These are phyloP conservation scores for Ustilago bromivora DNA, from an alignment of 1,284 basidiomycete genomes.

Conservation along the genomic window DNA sequence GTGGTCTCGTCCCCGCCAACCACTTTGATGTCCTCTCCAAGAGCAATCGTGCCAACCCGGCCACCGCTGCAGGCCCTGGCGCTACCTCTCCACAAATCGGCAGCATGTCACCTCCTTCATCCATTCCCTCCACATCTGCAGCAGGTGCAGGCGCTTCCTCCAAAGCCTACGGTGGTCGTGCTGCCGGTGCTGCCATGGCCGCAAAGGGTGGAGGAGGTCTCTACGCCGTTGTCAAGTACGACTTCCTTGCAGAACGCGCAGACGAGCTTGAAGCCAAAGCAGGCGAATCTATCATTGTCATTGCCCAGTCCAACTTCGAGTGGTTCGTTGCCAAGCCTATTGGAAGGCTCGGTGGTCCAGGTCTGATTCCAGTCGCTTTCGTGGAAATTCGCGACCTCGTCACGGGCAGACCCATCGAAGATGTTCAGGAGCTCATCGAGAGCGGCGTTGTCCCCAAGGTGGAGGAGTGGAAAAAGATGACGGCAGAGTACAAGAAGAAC, in stretches of 20 bases:
- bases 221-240: slow-evolving; percentile 94
- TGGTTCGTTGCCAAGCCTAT: slow-evolving; percentile 86
- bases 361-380: slow-evolving; percentile 94
- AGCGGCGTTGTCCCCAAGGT: slow-evolving; percentile 88
- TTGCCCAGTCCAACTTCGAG: slow-evolving; percentile 66
- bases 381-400: slow-evolving; percentile 93
- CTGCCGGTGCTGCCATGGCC: slow-evolving; percentile 51
- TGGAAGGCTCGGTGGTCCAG: slow-evolving; percentile 90
- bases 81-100: slow-evolving; percentile 41
- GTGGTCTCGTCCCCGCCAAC: slow-evolving; percentile 92
- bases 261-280: slow-evolving; percentile 96
- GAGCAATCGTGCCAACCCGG: slow-evolving; percentile 43
- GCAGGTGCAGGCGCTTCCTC: slow-evolving; percentile 16
- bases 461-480: slow-evolving; percentile 97
- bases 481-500: slow-evolving; percentile 94
- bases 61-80: slow-evolving; percentile 33
- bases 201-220: slow-evolving; percentile 68
- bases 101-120: slow-evolving; percentile 37
- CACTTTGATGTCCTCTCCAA: slow-evolving; percentile 75
- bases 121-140: not conserved
- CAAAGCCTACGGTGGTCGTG: slow-evolving; percentile 39
- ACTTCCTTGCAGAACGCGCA: slow-evolving; percentile 91
- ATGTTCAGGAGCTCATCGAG: slow-evolving; percentile 83
- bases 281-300: slow-evolving; percentile 86
- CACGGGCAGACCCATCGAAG: slow-evolving; percentile 75